A percentile compares a stretch with the other conserved stretches of the same genome.
Conservation (phyloP, 169 alveolate species). For the Plasmodium gallinaceum region DNA sequence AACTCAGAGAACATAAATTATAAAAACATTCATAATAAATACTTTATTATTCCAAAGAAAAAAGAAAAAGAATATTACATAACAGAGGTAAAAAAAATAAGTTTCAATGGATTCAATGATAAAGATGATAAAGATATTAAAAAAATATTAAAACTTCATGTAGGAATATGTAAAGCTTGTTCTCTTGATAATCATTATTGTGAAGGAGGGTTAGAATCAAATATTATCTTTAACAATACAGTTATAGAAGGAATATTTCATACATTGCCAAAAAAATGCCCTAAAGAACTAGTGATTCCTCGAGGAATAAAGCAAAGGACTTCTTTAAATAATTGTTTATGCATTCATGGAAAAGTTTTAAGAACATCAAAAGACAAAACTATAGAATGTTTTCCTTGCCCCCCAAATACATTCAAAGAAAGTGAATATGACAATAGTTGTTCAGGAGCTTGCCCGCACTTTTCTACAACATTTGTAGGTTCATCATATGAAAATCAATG, state of each 20-base stretch:
- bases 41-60: constrained; percentile 60
- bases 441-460: constrained; percentile 83
- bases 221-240: constrained; percentile 17
- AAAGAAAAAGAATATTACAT: constrained; percentile 16
- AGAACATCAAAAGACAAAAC: constrained; percentile 54
- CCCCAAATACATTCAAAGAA: constrained; percentile 84
- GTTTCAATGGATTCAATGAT: constrained; percentile 26
- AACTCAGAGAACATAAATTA: constrained; percentile 39
- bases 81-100: constrained; percentile 43
- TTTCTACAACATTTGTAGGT: constrained; percentile 82
- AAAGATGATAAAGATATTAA: constrained; percentile 22
- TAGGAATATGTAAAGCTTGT: constrained; percentile 74
- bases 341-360: constrained; percentile 67
- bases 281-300: constrained; percentile 56
- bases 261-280: constrained; percentile 73
- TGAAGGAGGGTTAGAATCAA: constrained; percentile 67
- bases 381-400: constrained; percentile 68
- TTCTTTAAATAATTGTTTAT: constrained; percentile 66
- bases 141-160: constrained; percentile 32
- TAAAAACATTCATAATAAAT: constrained; percentile 45
- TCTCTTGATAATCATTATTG: constrained; percentile 66
- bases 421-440: constrained; percentile 80
- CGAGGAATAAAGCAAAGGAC: constrained; percentile 49
- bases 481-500: constrained; percentile 82
- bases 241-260: constrained; percentile 37